Conservation (phyloP, 345 rosid genomes). For the Crucihimalaya himalaica region DNA sequence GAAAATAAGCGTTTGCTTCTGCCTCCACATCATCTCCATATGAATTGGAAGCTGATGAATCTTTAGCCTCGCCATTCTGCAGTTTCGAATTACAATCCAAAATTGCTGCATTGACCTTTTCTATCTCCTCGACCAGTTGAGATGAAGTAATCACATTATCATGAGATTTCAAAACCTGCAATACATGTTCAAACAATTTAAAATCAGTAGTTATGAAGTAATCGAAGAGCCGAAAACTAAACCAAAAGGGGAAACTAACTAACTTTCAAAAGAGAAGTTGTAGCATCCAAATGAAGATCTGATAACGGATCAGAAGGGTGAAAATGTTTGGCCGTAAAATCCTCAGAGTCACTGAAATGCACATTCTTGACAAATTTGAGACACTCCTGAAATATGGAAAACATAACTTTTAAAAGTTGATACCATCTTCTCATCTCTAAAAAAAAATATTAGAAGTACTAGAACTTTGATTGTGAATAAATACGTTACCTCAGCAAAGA, state of each 20-base stretch:
- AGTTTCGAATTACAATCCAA: conserved; percentile 58
- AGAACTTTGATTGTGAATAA: neutral
- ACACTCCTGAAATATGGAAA: conserved; percentile 66
- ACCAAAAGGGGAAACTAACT: conserved; percentile 11
- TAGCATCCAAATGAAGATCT: conserved; percentile 63
- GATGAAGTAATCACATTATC: conserved; percentile 46
- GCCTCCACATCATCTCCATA: conserved; percentile 81
- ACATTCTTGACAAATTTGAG: conserved; percentile 76
- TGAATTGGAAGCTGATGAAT: conserved; percentile 66
- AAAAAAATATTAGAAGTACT: neutral
- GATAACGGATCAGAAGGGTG: conserved; percentile 57
- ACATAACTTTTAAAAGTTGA: conserved; percentile 17
- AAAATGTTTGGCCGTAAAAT: conserved; percentile 58
- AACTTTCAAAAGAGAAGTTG: conserved; percentile 75
- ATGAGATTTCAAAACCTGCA: conserved; percentile 73
- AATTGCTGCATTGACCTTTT: conserved; percentile 55
- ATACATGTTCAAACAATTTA: conserved; percentile 16
- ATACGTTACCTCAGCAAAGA: conserved; percentile 71
- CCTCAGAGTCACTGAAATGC: conserved; percentile 65
- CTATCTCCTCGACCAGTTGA: conserved; percentile 73
- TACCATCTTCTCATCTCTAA: conserved; percentile 14
- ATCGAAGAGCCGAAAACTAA: conserved; percentile 3
- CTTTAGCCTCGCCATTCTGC: conserved; percentile 72
- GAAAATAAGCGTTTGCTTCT: conserved; percentile 95
- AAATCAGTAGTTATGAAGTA: neutral